phyloP scores from a whole-genome alignment of 1,284 basidiomycete species.

The Naganishia liquefaciens region DNA sequence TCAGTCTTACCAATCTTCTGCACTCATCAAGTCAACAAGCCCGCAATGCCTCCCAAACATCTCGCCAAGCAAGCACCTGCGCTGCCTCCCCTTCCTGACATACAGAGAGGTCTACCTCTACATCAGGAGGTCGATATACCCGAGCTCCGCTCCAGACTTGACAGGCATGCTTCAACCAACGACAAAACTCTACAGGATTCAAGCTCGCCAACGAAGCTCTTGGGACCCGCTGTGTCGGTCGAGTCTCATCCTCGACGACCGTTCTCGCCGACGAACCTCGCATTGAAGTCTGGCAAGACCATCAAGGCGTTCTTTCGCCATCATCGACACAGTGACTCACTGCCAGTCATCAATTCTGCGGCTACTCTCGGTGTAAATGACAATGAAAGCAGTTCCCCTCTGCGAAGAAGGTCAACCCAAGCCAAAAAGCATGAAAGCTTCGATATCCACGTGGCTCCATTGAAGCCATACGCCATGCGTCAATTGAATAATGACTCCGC shows the following conservation, averaged over 20 bases:
- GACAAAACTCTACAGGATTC: not conserved
- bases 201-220: not conserved
- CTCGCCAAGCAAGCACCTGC: not conserved
- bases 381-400: too few species aligned
- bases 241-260: not conserved
- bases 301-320: slow-evolving; percentile 23
- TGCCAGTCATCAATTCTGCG: not conserved
- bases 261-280: slow-evolving; percentile 16
- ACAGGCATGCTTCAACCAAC: not conserved
- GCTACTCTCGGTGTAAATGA: too few species aligned
- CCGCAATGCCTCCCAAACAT: not conserved
- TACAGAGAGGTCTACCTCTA: not conserved
- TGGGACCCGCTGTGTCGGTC: not conserved
- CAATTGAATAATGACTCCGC: too few species aligned
- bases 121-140: not conserved
- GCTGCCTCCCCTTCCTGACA: not conserved
- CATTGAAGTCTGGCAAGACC: slow-evolving; percentile 10
- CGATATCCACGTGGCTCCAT: not conserved
- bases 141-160: not conserved
- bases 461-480: too few species aligned
- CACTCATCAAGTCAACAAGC: not conserved
- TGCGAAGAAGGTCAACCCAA: not conserved
- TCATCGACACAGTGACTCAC: slow-evolving; percentile 1
- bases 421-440: not conserved
- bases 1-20: not conserved